A percentile compares a stretch with the other conserved stretches of the same genome.
These are phyloP conservation scores for Discostella stelligeroides DNA, from an alignment of 108 stramenopile genomes.

Conservation along the genomic window DNA sequence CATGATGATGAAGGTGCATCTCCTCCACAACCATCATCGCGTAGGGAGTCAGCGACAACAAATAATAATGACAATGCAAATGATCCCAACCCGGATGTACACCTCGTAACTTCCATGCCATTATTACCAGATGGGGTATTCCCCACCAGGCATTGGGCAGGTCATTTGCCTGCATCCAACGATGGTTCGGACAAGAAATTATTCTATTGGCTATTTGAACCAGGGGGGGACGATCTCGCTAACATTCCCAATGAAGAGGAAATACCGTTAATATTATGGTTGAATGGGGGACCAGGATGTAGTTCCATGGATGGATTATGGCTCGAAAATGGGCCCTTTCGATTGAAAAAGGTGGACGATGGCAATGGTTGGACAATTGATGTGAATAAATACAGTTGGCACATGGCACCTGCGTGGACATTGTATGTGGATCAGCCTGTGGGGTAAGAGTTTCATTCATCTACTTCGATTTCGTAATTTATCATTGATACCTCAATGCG, in stretches of 20 bases:
- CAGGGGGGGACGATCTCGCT: conserved; percentile 33
- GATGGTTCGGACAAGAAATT: conserved; percentile 73
- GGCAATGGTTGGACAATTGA: conserved; percentile 56
- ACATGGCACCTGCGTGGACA: conserved; percentile 81
- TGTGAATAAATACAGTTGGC: conserved; percentile 78
- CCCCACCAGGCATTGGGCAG: conserved; percentile 71
- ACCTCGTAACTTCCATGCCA: conserved; percentile 68
- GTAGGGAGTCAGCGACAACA: too few species aligned
- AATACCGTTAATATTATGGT: conserved; percentile 92
- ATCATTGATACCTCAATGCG: conserved; percentile 30
- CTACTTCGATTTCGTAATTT: neutral
- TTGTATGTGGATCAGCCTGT: conserved; percentile 75
- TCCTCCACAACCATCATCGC: conserved; percentile 14
- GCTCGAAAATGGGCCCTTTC: conserved; percentile 96
- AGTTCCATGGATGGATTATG: conserved; percentile 95
- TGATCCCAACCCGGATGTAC: conserved; percentile 53
- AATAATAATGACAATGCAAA: conserved; percentile 9
- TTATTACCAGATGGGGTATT: conserved; percentile 49
- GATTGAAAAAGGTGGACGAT: conserved; percentile 32
- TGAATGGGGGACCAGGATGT: conserved; percentile 89
- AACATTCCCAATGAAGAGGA: conserved; percentile 47
- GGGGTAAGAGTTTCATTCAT: conserved; percentile 30
- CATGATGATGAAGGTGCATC: neutral
- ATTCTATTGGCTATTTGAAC: conserved; percentile 97
- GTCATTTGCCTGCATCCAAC: conserved; percentile 63